Evolutionary conservation across 129 eudicot species (phyloP), one percentile per base, ranked within the genome.

Genomic region (Glebionis coronaria): DNA sequence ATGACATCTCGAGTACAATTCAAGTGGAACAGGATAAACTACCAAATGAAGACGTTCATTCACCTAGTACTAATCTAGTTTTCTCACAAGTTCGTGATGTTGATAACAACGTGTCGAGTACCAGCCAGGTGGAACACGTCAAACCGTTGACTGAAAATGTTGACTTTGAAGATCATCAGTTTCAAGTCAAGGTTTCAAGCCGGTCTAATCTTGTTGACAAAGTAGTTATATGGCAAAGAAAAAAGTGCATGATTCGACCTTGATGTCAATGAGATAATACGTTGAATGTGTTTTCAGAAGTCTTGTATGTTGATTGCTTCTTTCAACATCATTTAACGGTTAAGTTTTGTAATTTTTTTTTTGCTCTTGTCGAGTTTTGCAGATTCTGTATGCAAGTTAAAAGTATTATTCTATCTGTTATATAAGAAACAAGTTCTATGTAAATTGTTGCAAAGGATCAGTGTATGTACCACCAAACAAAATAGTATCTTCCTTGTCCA

Each of bases 141-240:
- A 72, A 21, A 19, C 25, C 51, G 51, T 31, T 61, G 21, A 51
- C 12, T 7, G 62, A 19, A 60, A 35, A 61, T 35, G 66, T 23
- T 23, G 25, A 23, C 25, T 23, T 23, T 23, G 25, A 23, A 2
- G 25, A 23, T 23, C 25, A 23, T 23, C 25, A 23, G 25, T 1
- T 23, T 23, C 25, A 23, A 23, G 25, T 23, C 25, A 23, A 23
- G 25, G 25, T 23, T 0, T 23, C 25, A 23, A 23, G 2, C 25
- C 25, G 25, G 25, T 23, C 25, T 23, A 23, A 2, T 23, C 25
- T 23, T 23, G 25, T 23, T 23, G 25, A 23, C 25, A 23, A 23
- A 63, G 62, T 20, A 69, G 47, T 74, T 77, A 78, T 21, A 47
- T 71, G 56, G 86, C 74, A 8, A 75, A 20, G 47, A 84, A 76